phyloP scores from a whole-genome alignment of 1,139 yeast genomes.

The Hansenula lynferdii region DNA sequence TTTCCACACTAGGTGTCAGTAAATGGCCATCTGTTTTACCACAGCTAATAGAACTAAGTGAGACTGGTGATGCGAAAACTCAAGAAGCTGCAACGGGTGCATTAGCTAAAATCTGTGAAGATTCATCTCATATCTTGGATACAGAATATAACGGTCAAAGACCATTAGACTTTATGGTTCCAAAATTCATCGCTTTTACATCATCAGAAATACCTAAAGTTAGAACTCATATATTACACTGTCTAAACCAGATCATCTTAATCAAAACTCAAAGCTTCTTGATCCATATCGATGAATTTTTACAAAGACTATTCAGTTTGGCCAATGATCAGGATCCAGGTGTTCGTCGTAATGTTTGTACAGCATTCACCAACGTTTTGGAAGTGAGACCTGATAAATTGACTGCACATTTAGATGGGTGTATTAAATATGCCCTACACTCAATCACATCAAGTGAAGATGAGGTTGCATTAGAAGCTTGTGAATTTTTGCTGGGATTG shows the following conservation, averaged over 20 bases:
- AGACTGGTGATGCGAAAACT: conserved; percentile 34
- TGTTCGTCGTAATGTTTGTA: conserved; percentile 73
- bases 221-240: conserved; percentile 60
- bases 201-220: conserved; percentile 42
- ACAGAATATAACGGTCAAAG: conserved; percentile 57
- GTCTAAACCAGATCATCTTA: conserved; percentile 74
- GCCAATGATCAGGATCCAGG: conserved; percentile 54
- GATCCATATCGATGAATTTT: conserved; percentile 60
- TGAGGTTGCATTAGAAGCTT: conserved; percentile 83
- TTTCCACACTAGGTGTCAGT: conserved; percentile 63
- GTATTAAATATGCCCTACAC: conserved; percentile 78
- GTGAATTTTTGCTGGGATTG: conserved; percentile 81
- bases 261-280: conserved; percentile 62
- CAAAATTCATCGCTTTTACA: conserved; percentile 53
- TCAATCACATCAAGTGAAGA: conserved; percentile 63
- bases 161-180: conserved; percentile 66
- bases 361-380: conserved; percentile 68
- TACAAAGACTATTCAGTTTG: conserved; percentile 58
- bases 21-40: conserved; percentile 76
- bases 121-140: conserved; percentile 56
- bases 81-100: conserved; percentile 84
- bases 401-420: conserved; percentile 77
- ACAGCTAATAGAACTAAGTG: conserved; percentile 57
- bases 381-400: conserved; percentile 81
- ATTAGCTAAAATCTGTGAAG: conserved; percentile 84